These are phyloP conservation scores for Paramecium sonneborni DNA, from an alignment of 73 alveolate genomes.

Conservation along the genomic window DNA sequence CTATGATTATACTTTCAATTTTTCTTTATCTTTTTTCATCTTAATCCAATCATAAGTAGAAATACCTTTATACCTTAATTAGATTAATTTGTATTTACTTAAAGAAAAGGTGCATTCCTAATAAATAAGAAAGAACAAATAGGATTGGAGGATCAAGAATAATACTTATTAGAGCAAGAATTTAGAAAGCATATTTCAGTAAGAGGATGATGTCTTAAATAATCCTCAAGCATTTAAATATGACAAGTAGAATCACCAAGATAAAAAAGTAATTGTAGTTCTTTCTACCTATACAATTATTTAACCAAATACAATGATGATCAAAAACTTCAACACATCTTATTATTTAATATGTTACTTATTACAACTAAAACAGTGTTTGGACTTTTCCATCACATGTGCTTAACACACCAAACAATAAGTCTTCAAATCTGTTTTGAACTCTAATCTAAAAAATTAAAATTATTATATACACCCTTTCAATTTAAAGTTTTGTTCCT, in stretches of 20 bases:
- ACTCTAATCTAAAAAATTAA: background rate
- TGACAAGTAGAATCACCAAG: background rate
- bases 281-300: slow-evolving; percentile 61
- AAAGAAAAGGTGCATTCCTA: slow-evolving; percentile 1
- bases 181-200: background rate
- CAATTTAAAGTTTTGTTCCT: background rate
- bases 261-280: slow-evolving; percentile 54
- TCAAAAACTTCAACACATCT: slow-evolving; percentile 65
- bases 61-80: background rate
- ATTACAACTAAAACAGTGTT: slow-evolving; percentile 61
- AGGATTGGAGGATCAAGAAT: slow-evolving; percentile 30
- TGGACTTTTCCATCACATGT: slow-evolving; percentile 27
- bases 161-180: background rate
- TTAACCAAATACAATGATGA: slow-evolving; percentile 71
- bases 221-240: background rate
- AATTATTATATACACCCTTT: background rate
- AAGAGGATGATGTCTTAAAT: background rate
- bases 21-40: background rate
- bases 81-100: background rate
- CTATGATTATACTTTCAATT: background rate
- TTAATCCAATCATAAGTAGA: slow-evolving; percentile 48
- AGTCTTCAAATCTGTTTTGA: slow-evolving; percentile 19
- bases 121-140: background rate
- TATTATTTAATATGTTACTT: background rate
- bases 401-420: slow-evolving; percentile 61